Base-by-base conservation (phyloP, 2,329 filamentous ascomycete genomes). In the Aspergillus texensis region DNA sequence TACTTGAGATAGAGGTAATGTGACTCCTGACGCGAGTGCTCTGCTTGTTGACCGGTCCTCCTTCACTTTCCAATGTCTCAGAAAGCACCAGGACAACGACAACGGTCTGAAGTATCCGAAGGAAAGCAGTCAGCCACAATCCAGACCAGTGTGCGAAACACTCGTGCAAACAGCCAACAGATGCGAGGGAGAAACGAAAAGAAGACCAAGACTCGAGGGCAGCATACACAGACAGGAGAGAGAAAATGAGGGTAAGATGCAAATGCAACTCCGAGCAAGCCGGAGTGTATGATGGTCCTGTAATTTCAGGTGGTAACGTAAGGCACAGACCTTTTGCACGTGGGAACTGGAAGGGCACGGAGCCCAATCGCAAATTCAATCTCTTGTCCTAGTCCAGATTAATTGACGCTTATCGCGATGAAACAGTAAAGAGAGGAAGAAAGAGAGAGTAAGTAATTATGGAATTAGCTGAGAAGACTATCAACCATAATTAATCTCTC, bases 211-310 rank as follows among this genome's bases (percentile, higher is more conserved):
- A 8, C 39, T 41, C 45, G 59, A 63, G 36, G 34, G 59, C 67
- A 56, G 65, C 57, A 54, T 56, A 45, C 19, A 59, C 53, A 52
- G 53, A 45, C 43, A 64, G 43, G 32, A 34, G 52, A 34, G 52
- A 54, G 46, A 30, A 43, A 57, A n/a, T n/a, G 46, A 53, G 57
- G 26, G 32, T 24, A 32, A 50, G 30, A 58, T 39, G 45, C 36
- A 41, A 26, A 19, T 14, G 14, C 28, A 54, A 30, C 46, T 53
- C 57, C 57, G 57, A 53, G 19, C 30, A 53, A 52, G 41, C 57
- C 57, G 57, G 48, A 48, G 30, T n/a, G 39, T 10, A n/a, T 54
- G 30, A 16, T 58, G 57, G 57, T 52, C 32, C 57, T 59, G 57
- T 59, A 52, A 59, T 59, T 59, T 59, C 24, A 48, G 45, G 19